These are phyloP conservation scores for Phaeophleospora eucalypticola DNA, from an alignment of 2,329 filamentous ascomycete species.

Conservation along the genomic window DNA sequence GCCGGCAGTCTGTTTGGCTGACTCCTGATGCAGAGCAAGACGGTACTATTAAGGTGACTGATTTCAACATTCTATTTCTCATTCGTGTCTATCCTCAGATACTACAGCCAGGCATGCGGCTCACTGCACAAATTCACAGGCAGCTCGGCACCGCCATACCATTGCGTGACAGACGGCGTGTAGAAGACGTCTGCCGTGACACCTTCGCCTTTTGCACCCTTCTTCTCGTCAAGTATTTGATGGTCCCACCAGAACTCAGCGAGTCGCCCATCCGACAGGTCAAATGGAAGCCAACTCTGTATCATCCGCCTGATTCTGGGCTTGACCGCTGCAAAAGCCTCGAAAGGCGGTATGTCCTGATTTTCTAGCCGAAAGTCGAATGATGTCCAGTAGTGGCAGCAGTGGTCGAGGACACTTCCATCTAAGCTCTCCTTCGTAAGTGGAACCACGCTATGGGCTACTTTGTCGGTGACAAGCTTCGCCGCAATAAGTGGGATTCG, in stretches of 20 bases:
- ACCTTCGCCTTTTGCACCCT: neutral
- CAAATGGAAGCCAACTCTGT: conserved; percentile 7
- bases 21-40: neutral
- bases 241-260: conserved; percentile 8
- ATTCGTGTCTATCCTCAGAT: neutral
- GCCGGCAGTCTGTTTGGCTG: neutral
- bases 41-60: too few relatives aligned
- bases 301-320: conserved; percentile 10
- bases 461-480: conserved; percentile 9
- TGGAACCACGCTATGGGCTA: too few relatives aligned
- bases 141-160: neutral
- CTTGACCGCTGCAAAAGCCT: conserved; percentile 7
- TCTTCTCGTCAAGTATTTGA: conserved; percentile 1
- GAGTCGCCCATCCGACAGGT: neutral
- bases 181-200: neutral
- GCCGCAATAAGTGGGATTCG: conserved; percentile 7
- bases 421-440: too few relatives aligned
- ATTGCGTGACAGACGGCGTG: neutral
- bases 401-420: too few relatives aligned
- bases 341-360: too few relatives aligned
- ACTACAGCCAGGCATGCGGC: neutral
- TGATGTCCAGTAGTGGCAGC: conserved; percentile 12
- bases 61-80: too few relatives aligned
- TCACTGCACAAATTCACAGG: neutral
- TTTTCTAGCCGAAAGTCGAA: conserved; percentile 8